Evolutionary conservation across 352 stramenopile genomes (phyloP).

Genomic region (Phytopythium kandeliae): DNA sequence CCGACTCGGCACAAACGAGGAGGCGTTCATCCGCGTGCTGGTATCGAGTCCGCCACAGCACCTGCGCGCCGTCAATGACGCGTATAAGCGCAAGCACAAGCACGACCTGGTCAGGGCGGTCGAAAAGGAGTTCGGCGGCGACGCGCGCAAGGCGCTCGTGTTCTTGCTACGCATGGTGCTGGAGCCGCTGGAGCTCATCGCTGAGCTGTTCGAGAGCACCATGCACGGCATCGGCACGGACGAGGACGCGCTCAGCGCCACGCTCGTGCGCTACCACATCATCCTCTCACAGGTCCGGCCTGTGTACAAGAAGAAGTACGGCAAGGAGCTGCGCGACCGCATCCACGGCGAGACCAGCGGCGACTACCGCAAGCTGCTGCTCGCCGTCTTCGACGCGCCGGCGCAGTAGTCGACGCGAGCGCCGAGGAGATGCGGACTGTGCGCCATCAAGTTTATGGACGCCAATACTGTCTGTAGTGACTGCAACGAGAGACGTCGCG

Average conservation of each 20-base stretch:
- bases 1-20: conserved; percentile 61
- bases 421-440: no score
- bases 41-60: conserved; percentile 48
- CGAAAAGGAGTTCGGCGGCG: conserved; percentile 62
- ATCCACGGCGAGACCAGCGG: conserved; percentile 78
- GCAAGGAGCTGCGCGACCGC: conserved; percentile 71
- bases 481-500: no score
- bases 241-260: conserved; percentile 50
- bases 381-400: conserved; percentile 43
- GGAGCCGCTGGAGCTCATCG: conserved; percentile 50
- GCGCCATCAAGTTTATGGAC: no score
- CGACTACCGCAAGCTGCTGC: conserved; percentile 64
- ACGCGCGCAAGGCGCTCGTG: conserved; percentile 45
- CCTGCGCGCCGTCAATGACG: conserved; percentile 44
- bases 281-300: conserved; percentile 67
- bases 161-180: conserved; percentile 61
- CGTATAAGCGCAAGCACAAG: conserved; percentile 61
- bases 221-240: conserved; percentile 76
- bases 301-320: conserved; percentile 74
- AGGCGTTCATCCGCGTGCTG: conserved; percentile 52
- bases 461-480: no score
- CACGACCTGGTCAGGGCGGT: conserved; percentile 53
- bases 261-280: conserved; percentile 74
- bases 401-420: conserved; percentile 10
- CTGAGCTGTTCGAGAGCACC: conserved; percentile 62